phyloP scores from a whole-genome alignment of 202 grass and related monocot genomes.

The Brachypodium distachyon region DNA sequence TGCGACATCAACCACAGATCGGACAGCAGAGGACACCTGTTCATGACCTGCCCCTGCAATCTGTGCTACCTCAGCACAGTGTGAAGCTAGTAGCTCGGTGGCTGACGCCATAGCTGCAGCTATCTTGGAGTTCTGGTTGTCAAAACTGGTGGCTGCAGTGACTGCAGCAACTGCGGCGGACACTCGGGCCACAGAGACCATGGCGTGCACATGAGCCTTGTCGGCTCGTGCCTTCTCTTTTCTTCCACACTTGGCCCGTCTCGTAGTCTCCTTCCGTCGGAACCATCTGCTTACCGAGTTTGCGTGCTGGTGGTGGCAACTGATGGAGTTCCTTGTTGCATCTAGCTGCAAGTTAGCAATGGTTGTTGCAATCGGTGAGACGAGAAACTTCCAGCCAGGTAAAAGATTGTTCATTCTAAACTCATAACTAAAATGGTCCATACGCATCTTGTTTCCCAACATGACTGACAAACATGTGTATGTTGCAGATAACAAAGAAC shows the following conservation, averaged over 20 bases:
- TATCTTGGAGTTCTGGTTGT: neutral
- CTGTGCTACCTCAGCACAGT: neutral
- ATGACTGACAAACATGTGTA: neutral
- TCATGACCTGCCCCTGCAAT: neutral
- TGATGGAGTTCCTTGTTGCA: neutral
- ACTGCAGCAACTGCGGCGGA: neutral
- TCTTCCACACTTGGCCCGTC: neutral
- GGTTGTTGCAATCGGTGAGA: neutral
- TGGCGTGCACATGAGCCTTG: neutral
- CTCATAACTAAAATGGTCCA: neutral
- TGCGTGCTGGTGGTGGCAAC: neutral
- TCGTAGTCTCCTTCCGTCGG: neutral
- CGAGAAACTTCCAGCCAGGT: neutral
- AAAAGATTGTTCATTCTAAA: neutral
- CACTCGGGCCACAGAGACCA: neutral
- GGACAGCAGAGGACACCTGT: neutral
- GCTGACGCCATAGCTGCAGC: neutral
- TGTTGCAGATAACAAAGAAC: neutral
- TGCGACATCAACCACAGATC: neutral
- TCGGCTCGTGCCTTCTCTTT: neutral
- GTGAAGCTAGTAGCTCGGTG: neutral
- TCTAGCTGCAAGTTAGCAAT: neutral
- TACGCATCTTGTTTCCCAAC: neutral
- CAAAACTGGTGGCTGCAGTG: neutral
- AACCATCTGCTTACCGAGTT: neutral